Evolutionary conservation across 805 yeast genomes (phyloP), one percentile per base, ranked within the genome.

Genomic region (Pichia californica): DNA sequence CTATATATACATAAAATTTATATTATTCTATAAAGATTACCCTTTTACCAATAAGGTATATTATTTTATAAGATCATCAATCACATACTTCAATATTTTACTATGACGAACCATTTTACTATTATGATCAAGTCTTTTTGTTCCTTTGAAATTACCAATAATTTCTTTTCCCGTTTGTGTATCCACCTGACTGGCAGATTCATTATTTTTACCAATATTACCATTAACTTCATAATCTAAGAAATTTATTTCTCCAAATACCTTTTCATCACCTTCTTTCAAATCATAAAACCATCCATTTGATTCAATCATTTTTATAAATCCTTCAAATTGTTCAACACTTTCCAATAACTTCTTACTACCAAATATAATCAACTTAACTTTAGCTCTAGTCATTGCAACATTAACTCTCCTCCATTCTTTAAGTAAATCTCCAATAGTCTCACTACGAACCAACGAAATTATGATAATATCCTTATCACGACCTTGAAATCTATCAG

Each of bases 391-490:
- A 0, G 98, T 93, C 58, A 93, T 81, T 0, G 97, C 94, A 29
- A 93, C 99, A 62, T 93, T 93, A 37, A 93, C 75, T 47, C 99
- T 73, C 49, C 97, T 71, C 89, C 96, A 83, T 54, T 93, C 98
- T 48, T 74, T 77, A 34, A 93, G 65, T 35, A 93, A 68, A 25
- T 84, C 84, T 0, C 98, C 98, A 1, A 85, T 80, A 1, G 68
- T 69, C 58, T 89, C 88, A 5, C 95, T 82, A 38, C 96, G 69
- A 3, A 93, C 99, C 52, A 93, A 67, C 0, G 98, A 91, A 3
- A 93, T 85, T 7, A 93, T 79, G 14, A 93, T 77, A 56, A 96
- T 85, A 27, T 87, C 91, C 55, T 91, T 93, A 62, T 93, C 99
- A 44, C 97, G 73, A 0, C 99, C 99, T 64, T 93, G 99, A 55